phyloP scores from a whole-genome alignment of 2,329 filamentous ascomycete species.

The Metarhizium robertsii region DNA sequence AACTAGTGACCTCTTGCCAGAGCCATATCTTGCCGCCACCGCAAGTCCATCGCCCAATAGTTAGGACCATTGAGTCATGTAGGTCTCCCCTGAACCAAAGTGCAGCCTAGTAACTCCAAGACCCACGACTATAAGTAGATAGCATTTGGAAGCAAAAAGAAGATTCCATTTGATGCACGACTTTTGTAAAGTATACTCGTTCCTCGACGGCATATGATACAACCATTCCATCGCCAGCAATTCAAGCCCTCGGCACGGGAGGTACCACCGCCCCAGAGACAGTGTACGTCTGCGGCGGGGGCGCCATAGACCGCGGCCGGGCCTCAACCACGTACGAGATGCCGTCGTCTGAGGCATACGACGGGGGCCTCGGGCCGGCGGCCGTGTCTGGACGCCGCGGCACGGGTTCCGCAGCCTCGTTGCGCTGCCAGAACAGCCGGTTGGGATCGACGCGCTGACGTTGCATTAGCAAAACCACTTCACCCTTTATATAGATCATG shows the following conservation, averaged over 20 bases:
- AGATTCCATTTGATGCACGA: no score
- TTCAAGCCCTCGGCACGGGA: not conserved
- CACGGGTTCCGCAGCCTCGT: constrained; percentile 27
- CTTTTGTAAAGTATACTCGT: not conserved
- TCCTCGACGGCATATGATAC: not conserved
- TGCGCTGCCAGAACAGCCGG: constrained; percentile 71
- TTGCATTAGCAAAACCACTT: not conserved
- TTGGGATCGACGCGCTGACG: constrained; percentile 66
- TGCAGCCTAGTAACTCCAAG: no score
- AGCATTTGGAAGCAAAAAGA: no score
- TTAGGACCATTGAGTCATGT: no score
- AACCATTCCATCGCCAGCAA: not conserved
- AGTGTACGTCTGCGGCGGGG: constrained; percentile 25
- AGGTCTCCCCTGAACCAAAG: no score
- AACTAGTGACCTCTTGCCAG: no score
- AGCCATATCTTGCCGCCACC: no score
- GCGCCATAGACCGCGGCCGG: constrained; percentile 49
- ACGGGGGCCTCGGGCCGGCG: constrained; percentile 52
- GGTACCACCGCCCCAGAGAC: not conserved
- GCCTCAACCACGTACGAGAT: constrained; percentile 64
- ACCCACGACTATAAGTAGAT: no score
- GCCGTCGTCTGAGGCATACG: constrained; percentile 68
- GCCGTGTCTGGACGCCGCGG: constrained; percentile 14
- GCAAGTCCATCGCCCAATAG: no score
- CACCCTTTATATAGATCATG: no score